A percentile compares a stretch with the other conserved stretches of the same genome.
Conservation (phyloP, 2,329 filamentous ascomycete genomes). For the Diaporthe amygdali region DNA sequence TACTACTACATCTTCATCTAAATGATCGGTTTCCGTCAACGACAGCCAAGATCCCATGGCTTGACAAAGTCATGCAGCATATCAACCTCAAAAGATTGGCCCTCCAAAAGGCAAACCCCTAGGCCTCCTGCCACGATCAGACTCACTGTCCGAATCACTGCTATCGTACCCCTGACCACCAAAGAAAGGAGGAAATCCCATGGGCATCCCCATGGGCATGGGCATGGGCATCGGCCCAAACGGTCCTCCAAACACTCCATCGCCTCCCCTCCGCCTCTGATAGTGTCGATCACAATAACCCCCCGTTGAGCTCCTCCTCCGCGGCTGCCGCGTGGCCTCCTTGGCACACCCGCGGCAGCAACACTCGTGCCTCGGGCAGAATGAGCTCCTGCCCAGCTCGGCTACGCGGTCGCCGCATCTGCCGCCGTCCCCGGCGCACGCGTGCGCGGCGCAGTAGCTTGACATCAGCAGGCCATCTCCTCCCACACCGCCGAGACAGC, state of each 20-base stretch:
- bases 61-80: not conserved
- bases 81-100: not conserved
- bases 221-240: not conserved
- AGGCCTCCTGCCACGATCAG: not conserved
- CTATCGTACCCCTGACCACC: not conserved
- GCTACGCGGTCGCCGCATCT: constrained; percentile 6
- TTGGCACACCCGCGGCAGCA: not conserved
- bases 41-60: not conserved
- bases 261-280: not conserved
- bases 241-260: not conserved
- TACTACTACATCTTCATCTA: not conserved
- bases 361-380: constrained; percentile 19
- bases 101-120: constrained; percentile 9
- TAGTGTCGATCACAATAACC: constrained; percentile 19
- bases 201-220: not conserved
- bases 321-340: not conserved
- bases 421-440: constrained; percentile 18
- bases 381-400: not conserved
- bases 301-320: not conserved
- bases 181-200: constrained; percentile 5
- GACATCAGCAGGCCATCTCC: not conserved
- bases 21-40: not conserved
- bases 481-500: not conserved
- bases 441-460: constrained; percentile 22
- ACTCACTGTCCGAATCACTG: constrained; percentile 15